Evolutionary conservation across 768 basidiomycete species (phyloP).

Genomic region (Leucocoprinus sp.): DNA sequence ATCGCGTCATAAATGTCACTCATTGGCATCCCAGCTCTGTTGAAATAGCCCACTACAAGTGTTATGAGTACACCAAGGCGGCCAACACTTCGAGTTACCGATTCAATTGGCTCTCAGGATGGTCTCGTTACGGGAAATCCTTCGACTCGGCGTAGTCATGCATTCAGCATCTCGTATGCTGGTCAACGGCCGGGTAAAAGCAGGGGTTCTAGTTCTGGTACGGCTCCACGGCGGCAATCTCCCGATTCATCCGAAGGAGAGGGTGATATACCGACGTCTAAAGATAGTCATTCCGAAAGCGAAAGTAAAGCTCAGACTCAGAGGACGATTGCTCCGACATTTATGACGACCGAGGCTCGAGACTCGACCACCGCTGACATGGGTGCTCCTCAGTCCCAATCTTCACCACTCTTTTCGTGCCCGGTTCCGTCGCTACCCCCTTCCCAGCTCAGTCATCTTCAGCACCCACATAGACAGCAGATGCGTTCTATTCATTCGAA

Average conservation of each 20-base stretch:
- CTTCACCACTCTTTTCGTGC: slow-evolving; percentile 54
- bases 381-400: slow-evolving; percentile 15
- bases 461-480: slow-evolving; percentile 50
- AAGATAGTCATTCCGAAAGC: slow-evolving; percentile 7
- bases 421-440: slow-evolving; percentile 77
- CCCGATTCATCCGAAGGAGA: slow-evolving; percentile 8
- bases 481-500: slow-evolving; percentile 13
- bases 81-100: slow-evolving; percentile 37
- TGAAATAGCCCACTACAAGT: background rate
- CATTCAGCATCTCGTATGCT: slow-evolving; percentile 56
- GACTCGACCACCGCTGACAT: background rate
- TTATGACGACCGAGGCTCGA: background rate
- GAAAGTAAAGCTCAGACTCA: slow-evolving; percentile 5
- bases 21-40: slow-evolving; percentile 2
- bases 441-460: slow-evolving; percentile 66
- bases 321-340: background rate
- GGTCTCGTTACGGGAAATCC: slow-evolving; percentile 35
- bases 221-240: background rate
- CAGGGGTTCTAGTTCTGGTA: slow-evolving; percentile 19
- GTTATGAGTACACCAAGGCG: slow-evolving; percentile 29
- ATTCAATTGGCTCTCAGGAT: slow-evolving; percentile 23
- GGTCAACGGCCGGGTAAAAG: slow-evolving; percentile 14
- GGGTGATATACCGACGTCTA: slow-evolving; percentile 2
- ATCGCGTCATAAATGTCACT: background rate
- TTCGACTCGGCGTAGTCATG: slow-evolving; percentile 30